Percentiles rank a stretch among this genome's conserved stretches.
phyloP scores from a whole-genome alignment of 345 rosid species.

The Murraya paniculata region DNA sequence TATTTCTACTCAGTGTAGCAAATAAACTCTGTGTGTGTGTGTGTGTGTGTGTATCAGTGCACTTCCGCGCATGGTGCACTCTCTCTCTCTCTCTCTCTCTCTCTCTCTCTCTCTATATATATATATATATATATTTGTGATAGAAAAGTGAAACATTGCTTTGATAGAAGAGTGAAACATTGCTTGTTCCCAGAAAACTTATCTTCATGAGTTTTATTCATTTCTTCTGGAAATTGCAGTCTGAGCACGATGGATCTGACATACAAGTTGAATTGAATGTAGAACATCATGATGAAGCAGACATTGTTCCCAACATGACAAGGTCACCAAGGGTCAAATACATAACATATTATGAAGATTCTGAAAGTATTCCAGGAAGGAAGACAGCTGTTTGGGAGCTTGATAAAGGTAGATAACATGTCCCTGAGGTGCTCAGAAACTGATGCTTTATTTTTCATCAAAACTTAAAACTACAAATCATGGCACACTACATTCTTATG shows the following conservation, averaged over 20 bases:
- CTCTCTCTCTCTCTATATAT: neutral
- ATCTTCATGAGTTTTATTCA: conserved; percentile 8
- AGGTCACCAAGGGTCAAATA: conserved; percentile 75
- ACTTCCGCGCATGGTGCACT: neutral
- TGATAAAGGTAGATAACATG: conserved; percentile 68
- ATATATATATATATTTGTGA: too few species aligned
- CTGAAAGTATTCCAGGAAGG: conserved; percentile 80
- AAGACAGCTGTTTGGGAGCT: conserved; percentile 99
- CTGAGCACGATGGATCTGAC: conserved; percentile 95
- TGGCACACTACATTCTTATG: neutral
- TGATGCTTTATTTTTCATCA: conserved; percentile 13
- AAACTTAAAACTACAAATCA: conserved; percentile 7
- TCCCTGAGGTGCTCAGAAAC: conserved; percentile 8
- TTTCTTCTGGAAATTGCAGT: conserved; percentile 46
- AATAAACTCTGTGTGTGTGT: neutral
- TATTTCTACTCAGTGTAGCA: conserved; percentile 20
- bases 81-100: neutral
- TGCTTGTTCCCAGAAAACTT: neutral
- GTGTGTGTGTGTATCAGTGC: neutral
- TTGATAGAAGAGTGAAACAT: neutral
- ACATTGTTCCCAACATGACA: conserved; percentile 84
- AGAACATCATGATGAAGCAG: conserved; percentile 68
- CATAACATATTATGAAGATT: conserved; percentile 91
- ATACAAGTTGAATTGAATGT: conserved; percentile 76
- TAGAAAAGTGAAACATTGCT: too few species aligned